Conservation (phyloP, 441 rosid genomes). For the Caryocar brasiliense region DNA sequence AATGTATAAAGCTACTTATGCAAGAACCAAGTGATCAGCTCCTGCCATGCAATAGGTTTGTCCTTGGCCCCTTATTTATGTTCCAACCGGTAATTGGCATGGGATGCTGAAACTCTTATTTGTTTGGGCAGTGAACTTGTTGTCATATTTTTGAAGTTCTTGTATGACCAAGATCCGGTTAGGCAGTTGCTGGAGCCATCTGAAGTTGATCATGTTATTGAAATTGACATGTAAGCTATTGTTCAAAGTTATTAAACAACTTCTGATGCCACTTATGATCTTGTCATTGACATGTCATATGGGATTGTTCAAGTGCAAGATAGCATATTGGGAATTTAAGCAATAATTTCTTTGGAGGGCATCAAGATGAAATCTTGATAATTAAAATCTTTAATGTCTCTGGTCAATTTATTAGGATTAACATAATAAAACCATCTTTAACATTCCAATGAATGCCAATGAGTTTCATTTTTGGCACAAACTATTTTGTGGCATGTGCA, state of each 20-base stretch:
- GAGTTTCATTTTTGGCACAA: too few species aligned
- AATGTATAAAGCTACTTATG: constrained; percentile 81
- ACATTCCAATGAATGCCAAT: too few species aligned
- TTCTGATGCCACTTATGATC: not conserved
- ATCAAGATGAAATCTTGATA: too few species aligned
- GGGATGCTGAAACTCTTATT: constrained; percentile 14
- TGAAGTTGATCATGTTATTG: constrained; percentile 46
- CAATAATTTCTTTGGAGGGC: too few species aligned
- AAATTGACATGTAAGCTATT: constrained; percentile 63
- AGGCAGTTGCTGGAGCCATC: constrained; percentile 58
- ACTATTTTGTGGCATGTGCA: too few species aligned
- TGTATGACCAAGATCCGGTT: constrained; percentile 91
- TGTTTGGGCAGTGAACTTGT: constrained; percentile 74
- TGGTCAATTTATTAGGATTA: too few species aligned
- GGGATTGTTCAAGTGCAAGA: too few species aligned
- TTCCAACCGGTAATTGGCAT: constrained; percentile 6
- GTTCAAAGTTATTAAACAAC: constrained; percentile 13
- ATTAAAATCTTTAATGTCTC: too few species aligned
- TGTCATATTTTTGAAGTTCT: constrained; percentile 77
- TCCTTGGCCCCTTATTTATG: constrained; percentile 9
- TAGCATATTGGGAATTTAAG: too few species aligned
- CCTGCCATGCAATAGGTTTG: constrained; percentile 64
- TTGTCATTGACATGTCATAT: too few species aligned
- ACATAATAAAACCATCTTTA: too few species aligned
- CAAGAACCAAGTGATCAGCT: constrained; percentile 89